Percentiles rank a stretch among this genome's conserved stretches.
Conservation (phyloP, 352 stramenopile species). For the Pythium coloratum region DNA sequence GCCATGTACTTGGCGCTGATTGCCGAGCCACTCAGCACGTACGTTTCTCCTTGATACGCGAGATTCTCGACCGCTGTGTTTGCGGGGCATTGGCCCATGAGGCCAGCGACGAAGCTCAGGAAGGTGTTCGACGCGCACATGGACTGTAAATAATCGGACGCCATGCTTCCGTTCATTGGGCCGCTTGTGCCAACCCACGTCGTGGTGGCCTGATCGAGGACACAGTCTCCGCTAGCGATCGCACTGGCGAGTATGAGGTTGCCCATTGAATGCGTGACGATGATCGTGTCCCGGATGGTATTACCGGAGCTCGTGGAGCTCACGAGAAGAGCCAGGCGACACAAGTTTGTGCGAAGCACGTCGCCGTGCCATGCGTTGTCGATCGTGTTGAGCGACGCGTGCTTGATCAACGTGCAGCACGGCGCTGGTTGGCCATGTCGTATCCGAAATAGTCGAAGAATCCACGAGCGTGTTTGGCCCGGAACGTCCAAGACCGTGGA, state of each 20-base stretch:
- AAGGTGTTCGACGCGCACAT: constrained; percentile 10
- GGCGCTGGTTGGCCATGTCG: constrained; percentile 45
- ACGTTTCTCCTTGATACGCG: too few relatives aligned
- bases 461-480: constrained; percentile 32
- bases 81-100: constrained; percentile 44
- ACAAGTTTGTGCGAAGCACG: too few relatives aligned
- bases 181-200: constrained; percentile 42
- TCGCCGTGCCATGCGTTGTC: constrained; percentile 44
- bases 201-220: constrained; percentile 23
- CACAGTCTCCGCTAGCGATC: constrained; percentile 37
- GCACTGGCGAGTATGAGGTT: constrained; percentile 52
- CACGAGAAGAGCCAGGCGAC: constrained; percentile 33
- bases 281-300: constrained; percentile 61
- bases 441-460: constrained; percentile 43
- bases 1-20: constrained; percentile 37
- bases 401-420: constrained; percentile 62
- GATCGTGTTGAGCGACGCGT: constrained; percentile 45
- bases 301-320: constrained; percentile 37
- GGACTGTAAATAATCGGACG: constrained; percentile 44
- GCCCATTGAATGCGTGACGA: constrained; percentile 65
- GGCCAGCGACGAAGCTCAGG: constrained; percentile 11
- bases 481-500: constrained; percentile 45
- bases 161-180: constrained; percentile 53
- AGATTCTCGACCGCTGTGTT: constrained; percentile 8
- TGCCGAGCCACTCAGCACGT: constrained; percentile 27